phyloP scores from a whole-genome alignment of 306 rosid species.

The Vigna mungo region DNA sequence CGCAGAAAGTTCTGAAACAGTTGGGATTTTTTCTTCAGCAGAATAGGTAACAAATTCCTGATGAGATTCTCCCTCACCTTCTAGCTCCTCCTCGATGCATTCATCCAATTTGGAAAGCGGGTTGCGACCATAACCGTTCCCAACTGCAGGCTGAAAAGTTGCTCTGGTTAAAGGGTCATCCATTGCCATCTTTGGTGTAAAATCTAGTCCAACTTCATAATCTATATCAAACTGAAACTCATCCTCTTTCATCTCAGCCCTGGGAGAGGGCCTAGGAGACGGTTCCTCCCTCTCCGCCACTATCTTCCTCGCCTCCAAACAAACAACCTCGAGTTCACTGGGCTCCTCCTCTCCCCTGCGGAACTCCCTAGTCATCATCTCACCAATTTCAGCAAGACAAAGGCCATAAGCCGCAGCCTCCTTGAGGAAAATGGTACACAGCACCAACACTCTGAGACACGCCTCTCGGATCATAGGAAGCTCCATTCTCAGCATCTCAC shows the following conservation, averaged over 20 bases:
- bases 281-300: slow-evolving; percentile 67
- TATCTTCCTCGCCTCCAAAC: slow-evolving; percentile 84
- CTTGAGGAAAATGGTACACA: slow-evolving; percentile 91
- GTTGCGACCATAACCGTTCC: slow-evolving; percentile 57
- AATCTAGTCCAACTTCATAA: slow-evolving; percentile 58
- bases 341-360: slow-evolving; percentile 91
- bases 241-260: slow-evolving; percentile 56
- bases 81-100: slow-evolving; percentile 80
- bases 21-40: slow-evolving; percentile 48
- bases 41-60: slow-evolving; percentile 43
- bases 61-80: slow-evolving; percentile 59
- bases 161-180: slow-evolving; percentile 55
- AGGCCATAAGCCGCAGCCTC: slow-evolving; percentile 82
- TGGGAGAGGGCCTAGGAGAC: slow-evolving; percentile 73
- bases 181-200: slow-evolving; percentile 37
- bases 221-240: slow-evolving; percentile 79
- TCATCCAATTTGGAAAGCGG: slow-evolving; percentile 84
- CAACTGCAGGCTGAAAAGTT: slow-evolving; percentile 56
- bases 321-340: slow-evolving; percentile 90
- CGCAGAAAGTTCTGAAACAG: slow-evolving; percentile 61
- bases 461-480: slow-evolving; percentile 98
- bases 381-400: slow-evolving; percentile 94
- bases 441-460: slow-evolving; percentile 86
- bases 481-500: slow-evolving; percentile 79
- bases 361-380: slow-evolving; percentile 97